Base-by-base conservation (phyloP, 805 yeast genomes). In the Kodamaea jinghongensis region DNA sequence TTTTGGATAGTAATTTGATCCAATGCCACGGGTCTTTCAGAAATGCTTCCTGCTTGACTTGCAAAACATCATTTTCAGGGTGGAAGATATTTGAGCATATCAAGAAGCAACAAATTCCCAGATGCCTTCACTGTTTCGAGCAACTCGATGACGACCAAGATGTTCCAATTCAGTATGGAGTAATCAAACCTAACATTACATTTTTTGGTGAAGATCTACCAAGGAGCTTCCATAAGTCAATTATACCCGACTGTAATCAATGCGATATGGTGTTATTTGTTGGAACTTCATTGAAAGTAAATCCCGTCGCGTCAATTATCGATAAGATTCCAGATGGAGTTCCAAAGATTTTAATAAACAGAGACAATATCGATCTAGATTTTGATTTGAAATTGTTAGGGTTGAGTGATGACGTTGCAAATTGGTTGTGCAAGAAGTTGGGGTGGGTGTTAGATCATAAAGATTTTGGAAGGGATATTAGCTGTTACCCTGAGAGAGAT, bases 121-220 rank as follows among this genome's bases (percentile, higher is more conserved):
- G 71, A 28, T 89, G 96, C 43, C 63, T 66, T 2, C 52, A 50
- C 36, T 69, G 75, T 55, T 49, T 38, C 42, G n/a, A 41, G 43
- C 17, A 44, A 43, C 23, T 63, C 36, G 42, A 46, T 7, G 42
- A 43, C 9, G 66, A 65, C 14, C 58, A 56, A 3, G 53, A 47
- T 26, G 47, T 44, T 5, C 53, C 52, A 30, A 42, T 59, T 22
- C 56, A 59, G 34, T 57, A 48, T 40, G 64, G 67, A 10, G 90
- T 68, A 73, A 86, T 66, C 87, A 89, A 89, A 55, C 96, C 96
- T 1, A 95, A 88, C 56, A 89, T 93, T 45, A 95, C 91, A 32
- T 76, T 83, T 20, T 87, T 89, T 34, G 96, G 96, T 0, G 77
- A 79, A 38, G 76, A 85, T 3, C 75, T 88, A 4, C 83, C 83